These are phyloP conservation scores for Ophiosphaerella korrae DNA, from an alignment of 2,329 filamentous ascomycete species.

Conservation along the genomic window DNA sequence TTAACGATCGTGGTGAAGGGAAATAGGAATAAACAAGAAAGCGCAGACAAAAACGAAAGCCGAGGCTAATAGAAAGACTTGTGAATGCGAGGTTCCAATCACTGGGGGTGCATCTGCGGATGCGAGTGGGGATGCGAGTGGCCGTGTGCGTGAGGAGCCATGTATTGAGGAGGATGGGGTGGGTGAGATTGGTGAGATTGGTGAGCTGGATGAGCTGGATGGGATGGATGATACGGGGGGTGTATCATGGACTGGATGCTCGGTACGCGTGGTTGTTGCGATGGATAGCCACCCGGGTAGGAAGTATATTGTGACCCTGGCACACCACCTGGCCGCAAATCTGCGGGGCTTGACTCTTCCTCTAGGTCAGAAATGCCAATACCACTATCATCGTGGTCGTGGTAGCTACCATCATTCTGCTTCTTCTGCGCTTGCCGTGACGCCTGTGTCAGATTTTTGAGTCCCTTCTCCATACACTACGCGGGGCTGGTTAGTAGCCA, in stretches of 20 bases:
- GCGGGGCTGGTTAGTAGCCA: conserved; percentile 13
- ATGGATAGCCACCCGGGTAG: conserved; percentile 25
- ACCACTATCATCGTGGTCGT: conserved; percentile 69
- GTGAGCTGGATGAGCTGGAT: conserved; percentile 1
- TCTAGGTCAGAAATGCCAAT: conserved; percentile 63
- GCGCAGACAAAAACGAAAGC: conserved; percentile 6
- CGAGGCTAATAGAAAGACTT: conserved; percentile 13
- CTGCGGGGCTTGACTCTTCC: conserved; percentile 44
- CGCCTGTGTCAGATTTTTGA: conserved; percentile 78
- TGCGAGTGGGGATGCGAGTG: conserved; percentile 6
- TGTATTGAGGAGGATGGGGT: not conserved
- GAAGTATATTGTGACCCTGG: conserved; percentile 24
- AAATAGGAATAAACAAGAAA: conserved; percentile 16
- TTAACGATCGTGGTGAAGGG: conserved; percentile 23
- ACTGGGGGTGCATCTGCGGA: conserved; percentile 20
- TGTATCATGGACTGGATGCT: conserved; percentile 49
- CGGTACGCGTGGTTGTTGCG: conserved; percentile 38
- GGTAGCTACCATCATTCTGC: conserved; percentile 55
- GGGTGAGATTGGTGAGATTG: not conserved
- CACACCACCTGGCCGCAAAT: conserved; percentile 30
- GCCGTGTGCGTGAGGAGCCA: not conserved
- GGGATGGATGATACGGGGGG: conserved; percentile 13
- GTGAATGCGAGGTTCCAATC: not conserved
- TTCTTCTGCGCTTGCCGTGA: conserved; percentile 70
- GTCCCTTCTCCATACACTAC: conserved; percentile 81